Evolutionary conservation across 2,329 filamentous ascomycete species (phyloP).

Genomic region (Calonectria fujianensis): DNA sequence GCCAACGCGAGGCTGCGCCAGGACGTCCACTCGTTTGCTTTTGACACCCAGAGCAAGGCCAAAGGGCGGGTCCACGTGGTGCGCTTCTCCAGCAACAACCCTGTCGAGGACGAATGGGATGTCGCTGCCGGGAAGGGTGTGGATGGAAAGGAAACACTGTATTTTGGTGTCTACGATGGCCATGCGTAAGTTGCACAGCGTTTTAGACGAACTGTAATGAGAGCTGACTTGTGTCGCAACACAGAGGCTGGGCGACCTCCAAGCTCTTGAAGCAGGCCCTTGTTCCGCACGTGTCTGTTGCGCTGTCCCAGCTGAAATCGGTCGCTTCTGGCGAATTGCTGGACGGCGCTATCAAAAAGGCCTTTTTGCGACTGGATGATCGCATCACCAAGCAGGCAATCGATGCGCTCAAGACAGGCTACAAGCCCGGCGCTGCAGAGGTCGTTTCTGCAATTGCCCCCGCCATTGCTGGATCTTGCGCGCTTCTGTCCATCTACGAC

Average conservation of each 20-base stretch:
- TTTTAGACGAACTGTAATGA: too few relatives aligned
- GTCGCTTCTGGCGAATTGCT: conserved; percentile 67
- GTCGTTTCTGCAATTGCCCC: conserved; percentile 60
- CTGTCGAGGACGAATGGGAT: conserved; percentile 61
- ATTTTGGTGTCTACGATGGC: conserved; percentile 68
- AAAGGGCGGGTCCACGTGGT: conserved; percentile 59
- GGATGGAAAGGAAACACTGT: conserved; percentile 55
- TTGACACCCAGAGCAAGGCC: conserved; percentile 50
- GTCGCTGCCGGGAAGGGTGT: conserved; percentile 57
- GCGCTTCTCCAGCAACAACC: conserved; percentile 60
- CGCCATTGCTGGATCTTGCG: conserved; percentile 74
- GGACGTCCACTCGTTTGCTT: conserved; percentile 56
- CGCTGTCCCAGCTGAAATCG: conserved; percentile 57
- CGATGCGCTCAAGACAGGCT: conserved; percentile 55
- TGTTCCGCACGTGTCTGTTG: conserved; percentile 64
- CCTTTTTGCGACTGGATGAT: conserved; percentile 75
- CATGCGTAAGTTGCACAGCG: conserved; percentile 63
- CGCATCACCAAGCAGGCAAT: conserved; percentile 68
- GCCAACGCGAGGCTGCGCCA: conserved; percentile 58
- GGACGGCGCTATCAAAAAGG: conserved; percentile 73
- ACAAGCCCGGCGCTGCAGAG: conserved; percentile 55
- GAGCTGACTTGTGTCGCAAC: conserved; percentile 33
- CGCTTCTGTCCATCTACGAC: conserved; percentile 78
- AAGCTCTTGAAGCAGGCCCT: conserved; percentile 63
- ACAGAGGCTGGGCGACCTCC: conserved; percentile 65